Evolutionary conservation across 78 protist species (phyloP).

Genomic region (Protostelium mycophagum): DNA sequence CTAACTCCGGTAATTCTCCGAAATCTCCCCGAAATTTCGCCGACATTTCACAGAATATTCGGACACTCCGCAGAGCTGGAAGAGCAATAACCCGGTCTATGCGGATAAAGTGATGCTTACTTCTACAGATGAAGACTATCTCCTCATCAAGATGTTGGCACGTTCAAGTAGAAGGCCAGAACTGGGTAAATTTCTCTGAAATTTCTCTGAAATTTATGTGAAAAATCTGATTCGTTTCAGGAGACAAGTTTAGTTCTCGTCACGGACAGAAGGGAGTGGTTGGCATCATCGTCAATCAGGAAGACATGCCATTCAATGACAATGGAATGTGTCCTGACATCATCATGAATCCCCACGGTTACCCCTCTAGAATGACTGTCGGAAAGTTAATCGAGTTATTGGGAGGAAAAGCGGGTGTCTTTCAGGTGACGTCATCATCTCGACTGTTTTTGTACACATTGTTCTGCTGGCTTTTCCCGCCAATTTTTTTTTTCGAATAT

Average conservation of each 20-base stretch:
- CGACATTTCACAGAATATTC: not conserved
- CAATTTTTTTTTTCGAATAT: no score
- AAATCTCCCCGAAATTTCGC: no score
- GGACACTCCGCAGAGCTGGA: conserved; percentile 38
- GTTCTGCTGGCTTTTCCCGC: not conserved
- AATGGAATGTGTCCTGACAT: conserved; percentile 98
- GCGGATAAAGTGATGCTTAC: conserved; percentile 91
- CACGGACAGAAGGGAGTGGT: conserved; percentile 99
- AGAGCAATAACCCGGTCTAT: conserved; percentile 32
- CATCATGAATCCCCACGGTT: conserved; percentile 99
- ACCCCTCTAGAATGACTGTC: conserved; percentile 96
- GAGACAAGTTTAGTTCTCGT: conserved; percentile 99
- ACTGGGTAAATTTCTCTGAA: no score
- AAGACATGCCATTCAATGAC: conserved; percentile 97
- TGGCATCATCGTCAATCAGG: conserved; percentile 94
- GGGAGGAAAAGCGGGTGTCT: conserved; percentile 93
- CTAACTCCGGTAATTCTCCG: conserved; percentile 4
- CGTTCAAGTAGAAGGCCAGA: conserved; percentile 93
- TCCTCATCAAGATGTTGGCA: conserved; percentile 76
- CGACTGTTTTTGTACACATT: conserved; percentile 70
- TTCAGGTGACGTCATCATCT: no score
- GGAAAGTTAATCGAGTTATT: conserved; percentile 98
- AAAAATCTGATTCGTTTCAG: no score
- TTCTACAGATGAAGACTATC: conserved; percentile 61
- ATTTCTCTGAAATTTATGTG: no score